A percentile compares a stretch with the other conserved stretches of the same genome.
These are phyloP conservation scores for Cynanchum wilfordii DNA, from an alignment of 257 asterid genomes.

Conservation along the genomic window DNA sequence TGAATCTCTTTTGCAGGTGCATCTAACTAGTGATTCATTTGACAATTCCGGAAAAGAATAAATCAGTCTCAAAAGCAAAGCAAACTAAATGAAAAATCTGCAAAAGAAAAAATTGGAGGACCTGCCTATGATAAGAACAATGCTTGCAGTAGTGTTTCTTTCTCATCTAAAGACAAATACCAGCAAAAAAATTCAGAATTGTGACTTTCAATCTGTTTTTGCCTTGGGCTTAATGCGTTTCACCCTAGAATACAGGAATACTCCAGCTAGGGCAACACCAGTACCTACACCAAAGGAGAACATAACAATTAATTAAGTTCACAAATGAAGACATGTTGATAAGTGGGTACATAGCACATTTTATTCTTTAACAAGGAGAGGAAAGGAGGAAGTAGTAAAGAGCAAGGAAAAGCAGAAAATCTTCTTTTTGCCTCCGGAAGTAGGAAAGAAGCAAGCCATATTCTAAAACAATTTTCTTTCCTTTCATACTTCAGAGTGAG, in stretches of 20 bases:
- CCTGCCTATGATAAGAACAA: slow-evolving; percentile 4
- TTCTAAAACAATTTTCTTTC: not conserved
- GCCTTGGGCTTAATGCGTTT: slow-evolving; percentile 64
- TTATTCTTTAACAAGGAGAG: not conserved
- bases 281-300: slow-evolving; percentile 48
- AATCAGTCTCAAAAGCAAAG: not conserved
- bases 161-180: slow-evolving; percentile 26
- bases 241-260: slow-evolving; percentile 82
- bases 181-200: slow-evolving; percentile 28
- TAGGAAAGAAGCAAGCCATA: not conserved
- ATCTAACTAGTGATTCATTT: not conserved
- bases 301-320: not conserved
- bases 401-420: not conserved
- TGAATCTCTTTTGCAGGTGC: not conserved
- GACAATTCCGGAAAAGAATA: not conserved
- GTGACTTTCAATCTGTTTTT: slow-evolving; percentile 42
- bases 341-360: not conserved
- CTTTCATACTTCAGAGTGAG: slow-evolving; percentile 6
- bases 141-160: not conserved
- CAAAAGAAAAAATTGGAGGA: not conserved
- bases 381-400: not conserved
- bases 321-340: not conserved
- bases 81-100: not conserved
- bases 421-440: not conserved
- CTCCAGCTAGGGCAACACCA: slow-evolving; percentile 87